A percentile compares a stretch with the other conserved stretches of the same genome.
These are phyloP conservation scores for Pyrenochaeta sp. DNA, from an alignment of 2,329 filamentous ascomycete genomes.

Conservation along the genomic window DNA sequence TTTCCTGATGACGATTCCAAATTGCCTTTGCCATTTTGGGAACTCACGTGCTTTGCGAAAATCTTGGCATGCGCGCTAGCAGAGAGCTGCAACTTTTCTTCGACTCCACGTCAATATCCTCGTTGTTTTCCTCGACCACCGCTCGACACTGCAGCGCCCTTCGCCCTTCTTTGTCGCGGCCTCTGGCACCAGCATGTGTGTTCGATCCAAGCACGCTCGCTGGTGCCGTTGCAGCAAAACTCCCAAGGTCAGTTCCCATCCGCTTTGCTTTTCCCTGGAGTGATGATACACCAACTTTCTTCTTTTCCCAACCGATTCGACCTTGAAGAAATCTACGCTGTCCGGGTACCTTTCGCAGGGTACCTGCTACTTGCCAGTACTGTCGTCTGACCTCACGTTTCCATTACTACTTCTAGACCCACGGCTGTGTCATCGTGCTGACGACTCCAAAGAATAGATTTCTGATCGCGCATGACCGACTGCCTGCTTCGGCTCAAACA, in stretches of 20 bases:
- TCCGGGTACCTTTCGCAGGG: conserved; percentile 67
- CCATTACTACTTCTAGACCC: neutral
- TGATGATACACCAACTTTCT: conserved; percentile 81
- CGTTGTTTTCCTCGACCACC: conserved; percentile 10
- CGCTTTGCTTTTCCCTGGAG: conserved; percentile 48
- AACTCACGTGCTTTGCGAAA: conserved; percentile 9
- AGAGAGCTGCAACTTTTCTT: conserved; percentile 28
- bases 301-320: conserved; percentile 90
- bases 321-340: conserved; percentile 79
- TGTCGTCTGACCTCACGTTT: conserved; percentile 69
- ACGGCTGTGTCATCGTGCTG: conserved; percentile 14
- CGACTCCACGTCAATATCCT: conserved; percentile 17
- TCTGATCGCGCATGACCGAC: neutral
- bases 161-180: conserved; percentile 1
- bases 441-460: conserved; percentile 12
- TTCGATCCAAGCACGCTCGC: neutral
- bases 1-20: conserved; percentile 15
- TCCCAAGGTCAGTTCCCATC: conserved; percentile 25
- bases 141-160: conserved; percentile 13
- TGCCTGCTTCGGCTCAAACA: neutral
- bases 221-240: neutral
- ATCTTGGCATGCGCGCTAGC: conserved; percentile 24
- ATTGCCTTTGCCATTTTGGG: conserved; percentile 12
- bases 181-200: conserved; percentile 13
- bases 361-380: conserved; percentile 94